These are phyloP conservation scores for Bolboschoenus planiculmis DNA, from an alignment of 176 grass and related monocot genomes.

Conservation along the genomic window DNA sequence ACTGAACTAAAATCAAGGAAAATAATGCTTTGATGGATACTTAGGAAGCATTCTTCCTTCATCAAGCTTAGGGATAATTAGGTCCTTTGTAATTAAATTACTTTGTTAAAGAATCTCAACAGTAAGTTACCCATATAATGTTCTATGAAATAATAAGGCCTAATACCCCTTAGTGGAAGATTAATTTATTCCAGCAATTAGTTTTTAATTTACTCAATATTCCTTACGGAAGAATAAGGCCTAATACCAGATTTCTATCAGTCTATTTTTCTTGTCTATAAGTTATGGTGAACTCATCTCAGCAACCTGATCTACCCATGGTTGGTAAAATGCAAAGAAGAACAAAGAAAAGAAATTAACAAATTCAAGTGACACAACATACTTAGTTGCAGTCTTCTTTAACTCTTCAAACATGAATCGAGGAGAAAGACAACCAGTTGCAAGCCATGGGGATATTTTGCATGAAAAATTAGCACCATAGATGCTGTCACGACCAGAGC, in stretches of 20 bases:
- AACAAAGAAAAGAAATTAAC: background rate
- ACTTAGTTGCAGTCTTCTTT: conserved; percentile 79
- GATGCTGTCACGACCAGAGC: conserved; percentile 42
- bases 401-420: conserved; percentile 95
- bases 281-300: background rate
- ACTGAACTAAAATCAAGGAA: background rate
- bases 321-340: background rate
- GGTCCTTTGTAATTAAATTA: background rate
- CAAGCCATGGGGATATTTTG: conserved; percentile 99
- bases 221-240: conserved; percentile 9
- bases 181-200: background rate
- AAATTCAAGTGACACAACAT: conserved; percentile 8
- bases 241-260: background rate
- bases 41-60: background rate
- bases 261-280: background rate
- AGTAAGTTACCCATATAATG: background rate
- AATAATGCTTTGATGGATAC: background rate
- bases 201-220: background rate
- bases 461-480: conserved; percentile 96
- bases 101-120: background rate
- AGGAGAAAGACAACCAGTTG: conserved; percentile 86
- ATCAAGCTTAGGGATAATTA: background rate
- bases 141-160: background rate
- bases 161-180: background rate
- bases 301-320: background rate